Percentiles rank a stretch among this genome's conserved stretches.
Conservation (phyloP, 306 rosid genomes). For the Prunus salicina region DNA sequence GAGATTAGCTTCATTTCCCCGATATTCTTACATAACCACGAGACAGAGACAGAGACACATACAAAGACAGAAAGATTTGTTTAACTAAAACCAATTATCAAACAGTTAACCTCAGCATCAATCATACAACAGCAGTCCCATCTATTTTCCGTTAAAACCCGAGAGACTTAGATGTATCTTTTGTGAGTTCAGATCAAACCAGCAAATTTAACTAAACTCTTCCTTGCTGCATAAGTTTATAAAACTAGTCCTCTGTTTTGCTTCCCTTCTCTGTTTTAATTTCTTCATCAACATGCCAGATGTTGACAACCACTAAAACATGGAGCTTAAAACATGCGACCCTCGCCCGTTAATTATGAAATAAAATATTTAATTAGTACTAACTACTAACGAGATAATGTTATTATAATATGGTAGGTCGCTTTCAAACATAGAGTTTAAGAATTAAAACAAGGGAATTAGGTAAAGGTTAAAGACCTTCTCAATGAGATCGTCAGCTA, state of each 20-base stretch:
- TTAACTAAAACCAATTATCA: no score
- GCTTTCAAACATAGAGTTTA: not conserved
- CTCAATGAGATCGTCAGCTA: slow-evolving; percentile 33
- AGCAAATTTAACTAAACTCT: not conserved
- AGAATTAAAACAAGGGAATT: not conserved
- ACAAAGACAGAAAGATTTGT: no score
- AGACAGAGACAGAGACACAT: no score
- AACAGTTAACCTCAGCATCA: no score
- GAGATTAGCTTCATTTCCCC: no score
- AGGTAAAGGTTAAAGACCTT: slow-evolving; percentile 32
- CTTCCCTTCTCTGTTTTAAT: not conserved
- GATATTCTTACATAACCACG: no score
- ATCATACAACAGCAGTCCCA: no score
- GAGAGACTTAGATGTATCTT: no score
- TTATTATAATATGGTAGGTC: not conserved
- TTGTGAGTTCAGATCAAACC: not conserved
- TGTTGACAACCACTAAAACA: not conserved
- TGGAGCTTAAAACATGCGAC: not conserved
- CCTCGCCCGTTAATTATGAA: not conserved
- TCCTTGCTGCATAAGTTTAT: not conserved
- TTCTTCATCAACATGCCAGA: not conserved
- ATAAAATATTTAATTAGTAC: not conserved
- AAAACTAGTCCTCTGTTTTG: not conserved
- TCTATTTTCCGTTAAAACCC: no score
- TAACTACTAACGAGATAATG: not conserved